Evolutionary conservation across 306 rosid genomes (phyloP), one percentile per base, ranked within the genome.

Genomic region (Myrica gale): DNA sequence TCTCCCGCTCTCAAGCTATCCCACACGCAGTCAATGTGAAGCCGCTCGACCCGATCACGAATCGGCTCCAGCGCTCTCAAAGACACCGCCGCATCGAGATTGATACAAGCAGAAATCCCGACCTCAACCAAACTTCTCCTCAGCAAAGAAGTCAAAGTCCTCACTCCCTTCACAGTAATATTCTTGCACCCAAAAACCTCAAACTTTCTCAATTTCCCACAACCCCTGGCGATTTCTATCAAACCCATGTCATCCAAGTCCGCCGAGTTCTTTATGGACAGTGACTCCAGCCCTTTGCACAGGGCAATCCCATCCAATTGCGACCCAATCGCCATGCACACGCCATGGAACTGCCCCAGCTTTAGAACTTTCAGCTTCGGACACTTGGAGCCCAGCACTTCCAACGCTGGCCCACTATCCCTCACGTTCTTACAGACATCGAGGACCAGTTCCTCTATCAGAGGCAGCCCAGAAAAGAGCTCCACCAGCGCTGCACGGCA

Each of bases 21-120:
- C 98, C 98, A 95, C 32, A 95, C 84, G 68, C 98, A 95, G 75
- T 92, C 98, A 26, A 92, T 74, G 46, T 92, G 98, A 68, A 95
- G 96, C 56, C 96, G 81, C 72, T 80, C 87, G 76, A 95, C 82
- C 77, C 88, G 83, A 56, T 84, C 87, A 0, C 86, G 84, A 72
- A 95, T 83, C 0, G 93, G 97, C 82, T 89, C 98, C 83, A 92
- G 51, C 12, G 97, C 95, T 60, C 84, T 79, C 58, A 92, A 73
- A 37, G 93, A 83, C 0, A 87, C 87, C 0, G 84, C 79, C 0
- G 96, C 84, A 43, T 89, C 87, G 1, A 92, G 90, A 77, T 91
- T 93, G 43, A 79, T 56, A 41, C 97, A 93, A 65, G 83, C 80
- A 74, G 98, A 89, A 68, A 93, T 90, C 74, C 84, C 82, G 5